Evolutionary conservation across 441 rosid genomes (phyloP), one percentile per base, ranked within the genome.

Genomic region (Croton laevigatus): DNA sequence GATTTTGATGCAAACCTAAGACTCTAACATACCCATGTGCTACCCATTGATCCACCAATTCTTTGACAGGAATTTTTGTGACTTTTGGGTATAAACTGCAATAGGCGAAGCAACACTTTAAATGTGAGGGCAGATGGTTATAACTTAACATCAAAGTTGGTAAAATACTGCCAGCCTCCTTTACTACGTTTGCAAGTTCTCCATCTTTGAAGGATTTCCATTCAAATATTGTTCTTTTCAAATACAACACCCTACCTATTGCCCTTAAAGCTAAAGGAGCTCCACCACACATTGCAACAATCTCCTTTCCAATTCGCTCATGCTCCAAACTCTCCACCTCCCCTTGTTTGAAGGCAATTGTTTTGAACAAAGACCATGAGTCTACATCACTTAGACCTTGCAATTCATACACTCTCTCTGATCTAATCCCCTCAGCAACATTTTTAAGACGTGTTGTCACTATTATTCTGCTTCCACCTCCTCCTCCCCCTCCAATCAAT

Each of bases 221-320:
- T 5, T 75, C 65, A 11, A 61, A 27, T 23, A 49, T 55, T 1
- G 52, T 19, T 3, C 5, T 49, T 54, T 73, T 57, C 14, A 16
- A 63, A 46, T 27, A 70, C 27, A 81, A n/a, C 23, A 72, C 4
- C n/a, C 81, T 55, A 11, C 76, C 86, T 45, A 81, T 7, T 5
- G 75, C 52, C 19, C 48, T 78, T 12, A 85, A 52, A 0, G 69
- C 81, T 12, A 80, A 55, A 68, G 87, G 85, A 68, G 75, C 70
- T 27, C 89, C 81, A 0, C 11, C 6, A 58, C 73, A 79, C 52
- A 74, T 82, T 12, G 23, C 52, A 14, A 75, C 67, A 44, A 83
- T 76, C 12, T 74, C 66, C 48, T 48, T 49, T 13, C 73, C 79
- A 2, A 80, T 70, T 9, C 57, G 17, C 27, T 70, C 69, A n/a